Percentiles rank a stretch among this genome's conserved stretches.
Conservation (phyloP, 2,329 filamentous ascomycete genomes). For the Teratosphaeria zuluensis region DNA sequence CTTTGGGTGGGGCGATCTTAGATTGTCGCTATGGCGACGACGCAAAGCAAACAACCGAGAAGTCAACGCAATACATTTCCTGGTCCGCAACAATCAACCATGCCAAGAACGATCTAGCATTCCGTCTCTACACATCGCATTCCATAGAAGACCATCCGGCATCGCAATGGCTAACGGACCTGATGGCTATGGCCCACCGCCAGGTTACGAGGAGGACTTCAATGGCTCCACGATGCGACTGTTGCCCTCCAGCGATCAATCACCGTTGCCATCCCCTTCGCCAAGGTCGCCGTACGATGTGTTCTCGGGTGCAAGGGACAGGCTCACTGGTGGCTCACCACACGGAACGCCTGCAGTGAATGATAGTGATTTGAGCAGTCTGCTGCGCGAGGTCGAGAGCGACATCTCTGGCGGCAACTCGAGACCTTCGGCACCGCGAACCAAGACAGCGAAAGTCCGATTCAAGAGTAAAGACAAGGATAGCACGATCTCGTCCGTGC, state of each 20-base stretch:
- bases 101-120: background rate
- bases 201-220: constrained; percentile 30
- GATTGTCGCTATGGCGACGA: background rate
- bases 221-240: constrained; percentile 41
- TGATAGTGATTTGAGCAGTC: constrained; percentile 31
- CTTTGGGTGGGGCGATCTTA: background rate
- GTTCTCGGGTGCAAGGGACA: constrained; percentile 20
- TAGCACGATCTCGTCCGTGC: constrained; percentile 23
- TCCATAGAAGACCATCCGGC: background rate
- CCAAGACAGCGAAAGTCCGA: constrained; percentile 22
- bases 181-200: constrained; percentile 27
- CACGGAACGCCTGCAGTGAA: constrained; percentile 6
- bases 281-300: constrained; percentile 31
- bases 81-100: background rate
- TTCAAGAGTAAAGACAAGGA: constrained; percentile 22
- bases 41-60: background rate
- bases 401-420: constrained; percentile 14
- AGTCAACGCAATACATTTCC: background rate
- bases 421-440: constrained; percentile 14
- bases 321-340: constrained; percentile 8
- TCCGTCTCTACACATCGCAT: background rate
- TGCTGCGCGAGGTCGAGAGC: constrained; percentile 33
- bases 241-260: constrained; percentile 38
- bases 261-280: constrained; percentile 11
- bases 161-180: constrained; percentile 1